phyloP scores from a whole-genome alignment of 306 rosid genomes.

The Acmispon strigosus region DNA sequence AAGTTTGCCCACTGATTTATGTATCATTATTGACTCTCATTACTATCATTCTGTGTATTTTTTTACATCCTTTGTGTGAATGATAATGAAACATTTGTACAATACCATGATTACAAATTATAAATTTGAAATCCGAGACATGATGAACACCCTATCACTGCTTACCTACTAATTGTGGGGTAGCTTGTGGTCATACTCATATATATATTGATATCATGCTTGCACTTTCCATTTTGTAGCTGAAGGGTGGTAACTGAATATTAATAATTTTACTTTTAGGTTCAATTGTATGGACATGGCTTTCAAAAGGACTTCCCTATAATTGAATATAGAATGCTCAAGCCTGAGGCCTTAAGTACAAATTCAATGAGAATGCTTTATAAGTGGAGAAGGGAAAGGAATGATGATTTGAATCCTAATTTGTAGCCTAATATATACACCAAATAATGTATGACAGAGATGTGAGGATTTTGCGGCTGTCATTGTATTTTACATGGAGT shows the following conservation, averaged over 20 bases:
- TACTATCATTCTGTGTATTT: neutral
- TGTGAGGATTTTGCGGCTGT: neutral
- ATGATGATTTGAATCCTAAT: neutral
- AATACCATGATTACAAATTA: neutral
- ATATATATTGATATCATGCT: neutral
- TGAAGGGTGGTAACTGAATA: neutral
- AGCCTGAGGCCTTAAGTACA: neutral
- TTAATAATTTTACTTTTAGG: neutral
- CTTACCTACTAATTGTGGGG: neutral
- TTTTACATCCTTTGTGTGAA: neutral
- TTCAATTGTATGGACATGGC: neutral
- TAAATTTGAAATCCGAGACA: neutral
- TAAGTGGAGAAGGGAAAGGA: neutral
- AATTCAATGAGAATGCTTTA: neutral
- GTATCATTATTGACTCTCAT: slow-evolving; percentile 9
- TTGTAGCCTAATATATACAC: neutral
- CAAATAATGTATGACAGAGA: neutral
- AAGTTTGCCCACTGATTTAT: neutral
- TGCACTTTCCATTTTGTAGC: neutral
- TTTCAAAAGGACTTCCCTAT: neutral
- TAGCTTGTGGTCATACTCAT: neutral
- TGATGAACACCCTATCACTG: neutral
- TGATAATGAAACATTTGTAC: neutral
- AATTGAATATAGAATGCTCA: neutral
- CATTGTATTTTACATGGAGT: neutral